Base-by-base conservation (phyloP, 352 stramenopile species). In the Bremia lactucae region DNA sequence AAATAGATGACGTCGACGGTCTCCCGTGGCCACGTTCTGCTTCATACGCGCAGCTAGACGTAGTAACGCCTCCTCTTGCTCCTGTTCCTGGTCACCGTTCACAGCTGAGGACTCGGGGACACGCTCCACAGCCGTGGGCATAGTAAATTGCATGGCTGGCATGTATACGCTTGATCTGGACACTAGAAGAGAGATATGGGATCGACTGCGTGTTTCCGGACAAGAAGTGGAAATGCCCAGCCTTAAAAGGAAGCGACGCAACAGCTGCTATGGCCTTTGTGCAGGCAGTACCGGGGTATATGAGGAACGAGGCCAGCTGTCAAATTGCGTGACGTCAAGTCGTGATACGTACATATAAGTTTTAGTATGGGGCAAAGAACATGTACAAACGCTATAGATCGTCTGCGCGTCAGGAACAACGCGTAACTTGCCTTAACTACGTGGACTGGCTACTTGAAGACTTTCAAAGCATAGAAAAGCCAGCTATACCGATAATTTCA, bases 1-100 rank as follows among this genome's bases (percentile, higher is more conserved):
- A 45, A 88, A 88, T 38, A 88, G 42, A 53, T 86, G 63, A 31
- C 74, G 73, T 10, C 76, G 64, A 2, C 76, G 72, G 41, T 84
- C 73, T 34, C 76, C 76, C 4, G 76, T 83, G 10, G 72, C 61
- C 37, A 88, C 74, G 54, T 81, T 85, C 33, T 83, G 68, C 52
- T 88, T 86, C 73, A 88, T 83, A 22, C 73, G 69, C 36, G 74
- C 76, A 6, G 76, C 76, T 13, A 88, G 53, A 1, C 72, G 71
- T 56, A 83, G 48, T 38, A 88, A 54, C 45, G 75, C 71, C 48
- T 85, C 69, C 43, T 83, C 73, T 34, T 70, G 66, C 50, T 86
- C 72, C 40, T 59, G 48, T 28, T 67, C 56, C 21, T 61, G 52
- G 54, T 71, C 56, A 11, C 68, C 60, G 19, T 62, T 69, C 6